These are phyloP conservation scores for Debaryomycetaceae sp. DNA, from an alignment of 1,139 yeast genomes.

Conservation along the genomic window DNA sequence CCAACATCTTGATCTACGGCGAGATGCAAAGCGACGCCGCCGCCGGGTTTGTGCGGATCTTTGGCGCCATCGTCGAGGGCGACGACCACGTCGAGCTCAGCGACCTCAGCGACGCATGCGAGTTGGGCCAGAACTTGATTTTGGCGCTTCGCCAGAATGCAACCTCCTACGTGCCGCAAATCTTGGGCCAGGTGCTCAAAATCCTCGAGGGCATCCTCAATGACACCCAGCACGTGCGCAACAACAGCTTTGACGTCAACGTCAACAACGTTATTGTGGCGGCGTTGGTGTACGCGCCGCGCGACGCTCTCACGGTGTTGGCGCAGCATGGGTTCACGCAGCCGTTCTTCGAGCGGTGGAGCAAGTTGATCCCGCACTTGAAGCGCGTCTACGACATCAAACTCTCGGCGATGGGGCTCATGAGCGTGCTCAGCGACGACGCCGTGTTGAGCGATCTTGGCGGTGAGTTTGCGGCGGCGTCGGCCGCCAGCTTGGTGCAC, in stretches of 20 bases:
- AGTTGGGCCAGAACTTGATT: slow-evolving; percentile 52
- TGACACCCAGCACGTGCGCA: slow-evolving; percentile 19
- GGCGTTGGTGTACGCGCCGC: slow-evolving; percentile 60
- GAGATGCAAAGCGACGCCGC: slow-evolving; percentile 32
- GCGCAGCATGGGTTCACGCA: slow-evolving; percentile 42
- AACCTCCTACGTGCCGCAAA: slow-evolving; percentile 34
- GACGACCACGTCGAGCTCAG: slow-evolving; percentile 37
- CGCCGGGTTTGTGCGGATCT: slow-evolving; percentile 27
- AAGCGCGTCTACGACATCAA: slow-evolving; percentile 82
- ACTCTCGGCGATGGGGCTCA: slow-evolving; percentile 62
- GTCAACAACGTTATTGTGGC: slow-evolving; percentile 66
- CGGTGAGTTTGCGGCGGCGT: slow-evolving; percentile 14
- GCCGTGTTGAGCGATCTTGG: slow-evolving; percentile 18
- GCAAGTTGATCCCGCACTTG: slow-evolving; percentile 50
- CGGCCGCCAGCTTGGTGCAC: slow-evolving; percentile 43
- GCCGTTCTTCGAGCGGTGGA: slow-evolving; percentile 66
- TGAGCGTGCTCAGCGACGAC: slow-evolving; percentile 42
- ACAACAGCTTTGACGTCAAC: slow-evolving; percentile 47
- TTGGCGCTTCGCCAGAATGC: slow-evolving; percentile 42
- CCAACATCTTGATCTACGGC: slow-evolving; percentile 77
- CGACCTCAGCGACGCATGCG: slow-evolving; percentile 49
- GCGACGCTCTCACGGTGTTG: slow-evolving; percentile 49
- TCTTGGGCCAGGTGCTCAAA: slow-evolving; percentile 28
- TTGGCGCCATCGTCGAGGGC: slow-evolving; percentile 34
- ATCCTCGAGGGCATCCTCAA: slow-evolving; percentile 13